Evolutionary conservation across 768 basidiomycete genomes (phyloP).

Genomic region (Lactifluus hygrophoroides): DNA sequence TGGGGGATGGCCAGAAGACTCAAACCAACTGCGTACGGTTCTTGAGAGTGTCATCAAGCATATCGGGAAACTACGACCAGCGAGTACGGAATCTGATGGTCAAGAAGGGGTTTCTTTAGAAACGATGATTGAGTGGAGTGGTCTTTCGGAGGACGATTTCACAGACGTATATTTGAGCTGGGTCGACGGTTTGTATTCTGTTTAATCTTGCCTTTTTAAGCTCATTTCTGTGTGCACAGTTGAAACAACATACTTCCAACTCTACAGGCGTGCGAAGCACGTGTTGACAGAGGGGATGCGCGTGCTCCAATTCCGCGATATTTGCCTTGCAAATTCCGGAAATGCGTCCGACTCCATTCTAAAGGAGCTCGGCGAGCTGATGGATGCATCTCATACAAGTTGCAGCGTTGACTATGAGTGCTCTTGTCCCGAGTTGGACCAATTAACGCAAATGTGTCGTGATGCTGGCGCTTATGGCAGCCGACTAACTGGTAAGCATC

Average conservation of each 20-base stretch:
- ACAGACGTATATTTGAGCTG: slow-evolving; percentile 64
- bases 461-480: slow-evolving; percentile 72
- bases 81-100: slow-evolving; percentile 28
- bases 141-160: slow-evolving; percentile 47
- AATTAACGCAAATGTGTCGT: slow-evolving; percentile 53
- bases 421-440: slow-evolving; percentile 71
- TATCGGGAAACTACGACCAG: slow-evolving; percentile 47
- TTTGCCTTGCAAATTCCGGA: slow-evolving; percentile 33
- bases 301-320: slow-evolving; percentile 67
- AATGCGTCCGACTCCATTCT: slow-evolving; percentile 29
- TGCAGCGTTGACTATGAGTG: slow-evolving; percentile 68
- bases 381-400: slow-evolving; percentile 72
- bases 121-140: slow-evolving; percentile 63
- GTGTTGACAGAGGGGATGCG: slow-evolving; percentile 74
- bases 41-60: slow-evolving; percentile 40
- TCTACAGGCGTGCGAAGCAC: slow-evolving; percentile 77
- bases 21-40: slow-evolving; percentile 36
- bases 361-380: slow-evolving; percentile 52
- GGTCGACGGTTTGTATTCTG: slow-evolving; percentile 55
- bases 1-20: slow-evolving; percentile 36
- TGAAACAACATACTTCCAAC: slow-evolving; percentile 70
- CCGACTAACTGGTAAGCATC: slow-evolving; percentile 68
- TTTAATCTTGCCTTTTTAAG: neutral
- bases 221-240: slow-evolving; percentile 34
- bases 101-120: slow-evolving; percentile 60